A percentile compares a stretch with the other conserved stretches of the same genome.
phyloP scores from a whole-genome alignment of 2,329 filamentous ascomycete genomes.

The Lachnum nothofagi region DNA sequence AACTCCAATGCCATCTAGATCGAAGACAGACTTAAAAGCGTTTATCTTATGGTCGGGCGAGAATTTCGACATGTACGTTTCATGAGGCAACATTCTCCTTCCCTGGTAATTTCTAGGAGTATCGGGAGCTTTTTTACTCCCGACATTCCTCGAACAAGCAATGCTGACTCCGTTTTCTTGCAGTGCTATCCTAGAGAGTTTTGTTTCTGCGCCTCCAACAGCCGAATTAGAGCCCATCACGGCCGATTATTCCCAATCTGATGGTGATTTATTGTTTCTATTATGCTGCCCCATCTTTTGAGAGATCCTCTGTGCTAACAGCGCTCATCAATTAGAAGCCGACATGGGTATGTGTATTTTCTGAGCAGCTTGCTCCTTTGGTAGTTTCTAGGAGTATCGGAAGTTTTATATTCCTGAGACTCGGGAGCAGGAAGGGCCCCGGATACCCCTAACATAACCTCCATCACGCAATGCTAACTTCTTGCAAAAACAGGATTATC shows the following conservation, averaged over 20 bases:
- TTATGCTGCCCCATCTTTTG: too few species aligned
- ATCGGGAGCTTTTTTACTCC: background rate
- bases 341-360: constrained; percentile 42
- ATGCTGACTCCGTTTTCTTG: background rate
- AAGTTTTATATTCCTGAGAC: too few species aligned
- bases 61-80: background rate
- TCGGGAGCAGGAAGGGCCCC: too few species aligned
- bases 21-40: background rate
- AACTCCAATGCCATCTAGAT: background rate
- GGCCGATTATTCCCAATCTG: constrained; percentile 48
- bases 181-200: constrained; percentile 50
- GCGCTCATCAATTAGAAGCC: constrained; percentile 20
- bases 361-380: too few species aligned
- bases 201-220: constrained; percentile 58
- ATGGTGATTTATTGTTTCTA: constrained; percentile 24
- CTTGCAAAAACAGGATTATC: constrained; percentile 32
- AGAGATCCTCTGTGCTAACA: too few species aligned
- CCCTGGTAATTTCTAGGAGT: background rate
- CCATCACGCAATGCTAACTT: too few species aligned
- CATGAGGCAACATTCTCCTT: background rate
- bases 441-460: too few species aligned
- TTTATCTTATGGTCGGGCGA: background rate
- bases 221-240: constrained; percentile 64
- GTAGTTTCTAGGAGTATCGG: too few species aligned
- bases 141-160: background rate